Evolutionary conservation across 176 grass and related monocot species (phyloP).

Genomic region (Typha latifolia): DNA sequence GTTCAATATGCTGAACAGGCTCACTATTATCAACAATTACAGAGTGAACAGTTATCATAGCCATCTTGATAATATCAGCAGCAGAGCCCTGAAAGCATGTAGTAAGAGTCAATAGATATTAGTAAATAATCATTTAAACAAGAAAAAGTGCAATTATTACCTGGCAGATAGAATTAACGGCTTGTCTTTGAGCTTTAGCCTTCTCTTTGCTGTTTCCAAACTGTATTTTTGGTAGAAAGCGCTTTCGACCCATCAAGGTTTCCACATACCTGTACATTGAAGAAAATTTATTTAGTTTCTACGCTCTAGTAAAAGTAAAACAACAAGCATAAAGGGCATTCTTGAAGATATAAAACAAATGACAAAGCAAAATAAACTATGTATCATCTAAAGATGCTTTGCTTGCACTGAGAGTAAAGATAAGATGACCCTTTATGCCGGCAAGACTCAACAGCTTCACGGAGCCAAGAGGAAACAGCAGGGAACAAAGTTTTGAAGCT

Average conservation of each 20-base stretch:
- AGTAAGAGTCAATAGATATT: not conserved
- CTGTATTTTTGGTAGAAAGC: slow-evolving; percentile 82
- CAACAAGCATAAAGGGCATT: not conserved
- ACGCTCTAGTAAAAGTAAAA: too few species aligned
- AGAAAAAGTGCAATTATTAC: slow-evolving; percentile 19
- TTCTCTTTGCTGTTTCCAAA: slow-evolving; percentile 66
- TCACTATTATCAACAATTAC: slow-evolving; percentile 37
- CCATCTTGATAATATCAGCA: slow-evolving; percentile 89
- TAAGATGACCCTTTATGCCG: slow-evolving; percentile 69
- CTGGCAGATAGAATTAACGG: slow-evolving; percentile 98
- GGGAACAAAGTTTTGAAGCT: slow-evolving; percentile 76
- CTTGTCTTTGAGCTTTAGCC: slow-evolving; percentile 96
- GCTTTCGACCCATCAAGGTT: slow-evolving; percentile 87
- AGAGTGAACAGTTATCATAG: slow-evolving; percentile 88
- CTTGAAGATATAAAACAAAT: not conserved
- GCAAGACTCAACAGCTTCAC: slow-evolving; percentile 66
- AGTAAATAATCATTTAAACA: slow-evolving; percentile 5
- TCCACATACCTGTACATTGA: slow-evolving; percentile 48
- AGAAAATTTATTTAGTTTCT: not conserved
- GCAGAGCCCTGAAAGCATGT: slow-evolving; percentile 56
- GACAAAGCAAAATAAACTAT: not conserved
- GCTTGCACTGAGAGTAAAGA: slow-evolving; percentile 7
- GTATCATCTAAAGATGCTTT: not conserved
- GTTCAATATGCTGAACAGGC: slow-evolving; percentile 22
- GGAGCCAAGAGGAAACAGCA: slow-evolving; percentile 72